Base-by-base conservation (phyloP, 2,329 filamentous ascomycete species). In the Bretziella fagacearum region DNA sequence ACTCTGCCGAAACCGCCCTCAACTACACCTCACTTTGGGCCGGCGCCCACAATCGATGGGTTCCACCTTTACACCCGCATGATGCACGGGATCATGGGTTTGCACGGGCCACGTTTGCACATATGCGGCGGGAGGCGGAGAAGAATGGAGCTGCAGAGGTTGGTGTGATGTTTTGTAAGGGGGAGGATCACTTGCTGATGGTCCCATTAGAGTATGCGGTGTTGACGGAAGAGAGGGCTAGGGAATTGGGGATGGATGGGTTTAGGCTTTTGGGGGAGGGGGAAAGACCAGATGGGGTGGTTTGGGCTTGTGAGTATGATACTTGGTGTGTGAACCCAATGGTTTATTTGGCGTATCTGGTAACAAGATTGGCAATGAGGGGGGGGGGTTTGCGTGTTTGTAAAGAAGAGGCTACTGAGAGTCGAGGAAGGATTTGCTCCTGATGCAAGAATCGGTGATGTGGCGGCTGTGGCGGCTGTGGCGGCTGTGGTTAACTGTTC, bases 21-120 rank as follows among this genome's bases (percentile, higher is more conserved):
- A 65, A 74, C 59, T 75, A 67, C 55, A 68, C 71, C 11, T 74
- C 71, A 25, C 70, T 71, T 44, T 74, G 70, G 71, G 71, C 65
- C 29, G 71, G 71, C 8, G 71, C 71, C 2, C 70, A 75, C 54
- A 70, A 73, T 52, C 64, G 70, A 33, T 70, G 65, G 54, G 66
- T 73, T 27, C 66, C 66, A 1, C 30, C 55, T 54, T 6, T 58
- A 6, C 52, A 56, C 4, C 55, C 58, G 27, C 55, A 56, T 4
- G 58, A 60, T 32, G 56, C 56, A 44, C 58, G 63, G 26, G 68
- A 71, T 51, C 67, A 70, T 52, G 56, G 47, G 30, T 60, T 68
- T 54, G 59, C 66, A 11, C 54, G 67, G 11, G 54, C 49, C 10
- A 70, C 67, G 7, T 70, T 61, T 55, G 54, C 53, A 6, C 60